These are phyloP conservation scores for Amesomyces nigricolor DNA, from an alignment of 2,329 filamentous ascomycete genomes.

Conservation along the genomic window DNA sequence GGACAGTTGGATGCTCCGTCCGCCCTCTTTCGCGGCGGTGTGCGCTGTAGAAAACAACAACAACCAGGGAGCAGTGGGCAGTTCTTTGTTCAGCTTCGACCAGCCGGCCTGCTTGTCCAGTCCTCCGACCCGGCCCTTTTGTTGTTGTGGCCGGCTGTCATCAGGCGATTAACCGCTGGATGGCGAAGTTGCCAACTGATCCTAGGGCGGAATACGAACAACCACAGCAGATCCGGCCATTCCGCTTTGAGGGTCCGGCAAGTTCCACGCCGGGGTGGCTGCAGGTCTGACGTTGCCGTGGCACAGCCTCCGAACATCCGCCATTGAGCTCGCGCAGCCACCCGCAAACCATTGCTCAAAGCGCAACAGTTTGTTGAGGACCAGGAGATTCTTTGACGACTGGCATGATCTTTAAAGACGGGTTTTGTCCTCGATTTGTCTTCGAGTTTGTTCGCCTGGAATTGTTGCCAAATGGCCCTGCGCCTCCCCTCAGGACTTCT, in stretches of 20 bases:
- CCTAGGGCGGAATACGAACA: slow-evolving; percentile 1
- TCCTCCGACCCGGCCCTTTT: not conserved
- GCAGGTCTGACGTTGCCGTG: not conserved
- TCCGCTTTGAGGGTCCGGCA: not conserved
- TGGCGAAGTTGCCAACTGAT: not conserved
- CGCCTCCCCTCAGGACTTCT: too few species aligned
- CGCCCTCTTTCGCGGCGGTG: not conserved
- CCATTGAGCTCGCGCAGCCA: not conserved
- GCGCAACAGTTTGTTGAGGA: too few species aligned
- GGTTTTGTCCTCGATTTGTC: too few species aligned
- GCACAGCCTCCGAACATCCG: slow-evolving; percentile 2
- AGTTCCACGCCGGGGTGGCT: slow-evolving; percentile 6
- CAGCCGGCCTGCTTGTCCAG: not conserved
- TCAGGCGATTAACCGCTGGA: not conserved
- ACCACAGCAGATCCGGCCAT: not conserved
- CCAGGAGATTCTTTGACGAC: too few species aligned
- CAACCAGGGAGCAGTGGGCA: not conserved
- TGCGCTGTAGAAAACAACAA: not conserved
- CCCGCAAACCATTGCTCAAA: not conserved
- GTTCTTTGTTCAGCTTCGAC: too few species aligned
- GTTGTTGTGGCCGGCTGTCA: not conserved
- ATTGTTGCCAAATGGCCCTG: too few species aligned
- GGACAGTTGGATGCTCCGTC: not conserved
- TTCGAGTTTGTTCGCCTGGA: too few species aligned
- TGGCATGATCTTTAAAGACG: too few species aligned